Base-by-base conservation (phyloP, 441 rosid species). In the Manihot esculenta region DNA sequence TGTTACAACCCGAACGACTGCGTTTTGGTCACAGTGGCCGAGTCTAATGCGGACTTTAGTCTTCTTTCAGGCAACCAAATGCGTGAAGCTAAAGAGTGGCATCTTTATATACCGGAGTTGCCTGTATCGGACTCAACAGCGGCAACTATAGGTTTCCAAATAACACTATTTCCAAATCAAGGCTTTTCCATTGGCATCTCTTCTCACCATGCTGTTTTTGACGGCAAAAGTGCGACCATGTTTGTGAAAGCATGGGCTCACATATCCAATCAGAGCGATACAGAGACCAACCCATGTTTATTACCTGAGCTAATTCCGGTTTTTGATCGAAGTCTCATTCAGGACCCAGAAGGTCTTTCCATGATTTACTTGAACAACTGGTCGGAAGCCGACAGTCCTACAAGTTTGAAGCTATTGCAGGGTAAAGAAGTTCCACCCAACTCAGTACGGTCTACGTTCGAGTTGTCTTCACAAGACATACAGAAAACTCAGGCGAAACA, bases 401-500 rank as follows among this genome's bases (percentile, higher is more conserved):
- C 64, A 47, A 66, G 76, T 47, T 38, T 76, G 21, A 67, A 71
- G 17, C 17, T 26, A 3, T 24, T 54, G 23, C 50, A 24, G 3
- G 3, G 2, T 3, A 5, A 0, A 2, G 35, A 14, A 26, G 5
- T 1, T 17, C 17, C 21, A 5, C 27, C 26, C 35, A 49, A 42
- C 44, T 3, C 14, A 0, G 62, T 86, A 74, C 67, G 89, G 77
- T 48, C 45, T 13, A 63, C 74, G 0, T 73, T 72, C 64, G 5
- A 3, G 3, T 53, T 77, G 17, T 57, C 69, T 44, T 33, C 17
- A 13, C 84, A 66, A 18, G 75, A 73, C 20, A 87, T 93, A 88
- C 85, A 83, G 49, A 41, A 73, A 44, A 49, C 77, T 18, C n/a
- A 85, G 87, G 84, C 86, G 88, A 74, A 69, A 20, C 62, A 66